phyloP scores from a whole-genome alignment of 2,329 filamentous ascomycete genomes.

The Fusarium beomiforme region DNA sequence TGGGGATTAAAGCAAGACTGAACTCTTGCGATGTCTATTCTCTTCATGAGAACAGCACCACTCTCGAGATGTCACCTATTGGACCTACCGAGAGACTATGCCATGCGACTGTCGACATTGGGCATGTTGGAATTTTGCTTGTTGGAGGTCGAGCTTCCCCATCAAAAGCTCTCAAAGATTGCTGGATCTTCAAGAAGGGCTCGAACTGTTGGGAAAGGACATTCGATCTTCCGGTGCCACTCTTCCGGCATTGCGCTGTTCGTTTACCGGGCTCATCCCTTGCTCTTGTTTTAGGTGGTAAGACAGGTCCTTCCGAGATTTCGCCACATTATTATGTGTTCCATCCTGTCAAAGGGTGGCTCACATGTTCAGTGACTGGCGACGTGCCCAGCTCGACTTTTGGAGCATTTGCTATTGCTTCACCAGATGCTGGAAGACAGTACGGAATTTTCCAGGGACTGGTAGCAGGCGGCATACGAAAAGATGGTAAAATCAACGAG shows the following conservation, averaged over 20 bases:
- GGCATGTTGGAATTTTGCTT: slow-evolving; percentile 68
- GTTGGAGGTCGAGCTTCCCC: slow-evolving; percentile 85
- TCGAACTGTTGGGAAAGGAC: slow-evolving; percentile 69
- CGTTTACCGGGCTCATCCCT: slow-evolving; percentile 58
- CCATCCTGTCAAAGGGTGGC: slow-evolving; percentile 58
- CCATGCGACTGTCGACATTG: slow-evolving; percentile 77
- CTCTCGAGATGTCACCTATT: slow-evolving; percentile 42
- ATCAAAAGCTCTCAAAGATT: slow-evolving; percentile 72
- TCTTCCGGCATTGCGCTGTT: slow-evolving; percentile 79
- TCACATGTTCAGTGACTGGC: slow-evolving; percentile 52
- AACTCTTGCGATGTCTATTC: slow-evolving; percentile 63
- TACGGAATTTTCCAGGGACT: slow-evolving; percentile 64
- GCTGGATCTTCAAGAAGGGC: slow-evolving; percentile 74
- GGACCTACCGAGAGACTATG: slow-evolving; percentile 68
- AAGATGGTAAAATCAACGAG: slow-evolving; percentile 69
- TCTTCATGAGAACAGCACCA: slow-evolving; percentile 18
- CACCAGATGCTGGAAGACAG: slow-evolving; percentile 22
- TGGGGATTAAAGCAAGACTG: slow-evolving; percentile 56
- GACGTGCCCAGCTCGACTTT: slow-evolving; percentile 52
- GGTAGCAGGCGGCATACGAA: slow-evolving; percentile 76
- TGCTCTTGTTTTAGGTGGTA: slow-evolving; percentile 71
- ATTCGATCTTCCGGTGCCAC: slow-evolving; percentile 72
- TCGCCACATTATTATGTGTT: slow-evolving; percentile 66
- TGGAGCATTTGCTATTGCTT: slow-evolving; percentile 54
- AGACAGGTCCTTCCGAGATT: slow-evolving; percentile 57